A percentile compares a stretch with the other conserved stretches of the same genome.
phyloP scores from a whole-genome alignment of 768 basidiomycete species.

The Auricularia heimuer region DNA sequence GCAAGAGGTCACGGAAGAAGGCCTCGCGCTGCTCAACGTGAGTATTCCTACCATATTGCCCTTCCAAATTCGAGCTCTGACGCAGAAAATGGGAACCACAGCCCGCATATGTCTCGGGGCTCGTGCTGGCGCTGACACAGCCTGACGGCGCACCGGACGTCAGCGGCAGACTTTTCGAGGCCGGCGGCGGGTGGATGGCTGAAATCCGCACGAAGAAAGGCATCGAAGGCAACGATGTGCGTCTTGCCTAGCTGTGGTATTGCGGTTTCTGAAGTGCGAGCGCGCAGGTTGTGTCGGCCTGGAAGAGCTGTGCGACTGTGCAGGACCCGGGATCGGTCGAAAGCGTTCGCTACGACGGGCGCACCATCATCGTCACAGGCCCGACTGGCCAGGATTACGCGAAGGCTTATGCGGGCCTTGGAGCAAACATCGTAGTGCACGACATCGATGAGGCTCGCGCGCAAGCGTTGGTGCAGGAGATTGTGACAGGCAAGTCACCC shows the following conservation, averaged over 20 bases:
- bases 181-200: slow-evolving; percentile 86
- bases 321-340: slow-evolving; percentile 29
- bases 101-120: slow-evolving; percentile 89
- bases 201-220: slow-evolving; percentile 77
- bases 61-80: slow-evolving; percentile 51
- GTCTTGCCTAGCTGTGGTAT: slow-evolving; percentile 9
- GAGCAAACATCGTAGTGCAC: slow-evolving; percentile 96
- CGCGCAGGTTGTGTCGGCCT: slow-evolving; percentile 53
- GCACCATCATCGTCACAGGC: slow-evolving; percentile 90
- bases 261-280: slow-evolving; percentile 40
- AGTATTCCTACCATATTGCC: slow-evolving; percentile 90
- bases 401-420: slow-evolving; percentile 79
- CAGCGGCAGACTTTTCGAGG: slow-evolving; percentile 77
- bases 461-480: slow-evolving; percentile 75
- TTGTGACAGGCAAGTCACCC: slow-evolving; percentile 43
- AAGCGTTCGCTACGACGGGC: slow-evolving; percentile 66
- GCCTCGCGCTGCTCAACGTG: slow-evolving; percentile 76
- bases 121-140: slow-evolving; percentile 81
- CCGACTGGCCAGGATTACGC: slow-evolving; percentile 81
- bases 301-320: slow-evolving; percentile 39
- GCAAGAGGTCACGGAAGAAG: too few relatives aligned
- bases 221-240: neutral
- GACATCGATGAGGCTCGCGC: slow-evolving; percentile 86
- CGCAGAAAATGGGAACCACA: slow-evolving; percentile 16
- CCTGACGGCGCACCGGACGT: slow-evolving; percentile 66